Base-by-base conservation (phyloP, 2,329 filamentous ascomycete species). In the Colletotrichum incanum region DNA sequence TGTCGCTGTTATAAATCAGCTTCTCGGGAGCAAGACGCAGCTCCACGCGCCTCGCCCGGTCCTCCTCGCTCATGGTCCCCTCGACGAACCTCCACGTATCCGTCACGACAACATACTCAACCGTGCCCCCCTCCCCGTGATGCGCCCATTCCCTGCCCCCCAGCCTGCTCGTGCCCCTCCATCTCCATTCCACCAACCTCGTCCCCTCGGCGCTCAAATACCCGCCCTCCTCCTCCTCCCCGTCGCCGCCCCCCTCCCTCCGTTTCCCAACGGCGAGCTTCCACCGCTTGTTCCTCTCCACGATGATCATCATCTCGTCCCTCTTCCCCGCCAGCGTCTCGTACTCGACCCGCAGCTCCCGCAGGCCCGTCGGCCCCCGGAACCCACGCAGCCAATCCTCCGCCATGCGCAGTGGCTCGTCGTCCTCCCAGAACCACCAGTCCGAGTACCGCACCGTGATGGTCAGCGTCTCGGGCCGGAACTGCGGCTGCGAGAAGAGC, bases 371-470 rank as follows among this genome's bases (percentile, higher is more conserved):
- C 0, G 82, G 78, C 37, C 28, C 74, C 67, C 1, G 79, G 60
- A 0, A 18, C 47, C 5, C 75, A 37, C n/a, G 7, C 34, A 86
- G 79, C 84, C 85, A 87, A 0, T 45, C 12, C 1, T 77, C 79
- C 0, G 79, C 74, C 37, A 87, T 81, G 5, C 74, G 70, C 7
- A 87, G 76, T 2, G 78, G 78, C 5, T 75, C 52, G 62, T 86
- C 80, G 0, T 60, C 0, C 74, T 86, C 83, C 85, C 84, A 86
- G 23, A 61, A 77, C 84, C 84, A 87, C 80, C 85, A 87, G 72
- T 88, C 86, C 2, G 85, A 81, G 69, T 88, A 86, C 0, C 86
- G 82, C 9, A 88, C 81, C 0, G 85, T 88, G 14, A 88, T 75
- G 0, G 81, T 85, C 1, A 88, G 62, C 2, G 71, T 75, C 1